Base-by-base conservation (phyloP, 169 alveolate species). In the Cyclospora cayetanensis region DNA sequence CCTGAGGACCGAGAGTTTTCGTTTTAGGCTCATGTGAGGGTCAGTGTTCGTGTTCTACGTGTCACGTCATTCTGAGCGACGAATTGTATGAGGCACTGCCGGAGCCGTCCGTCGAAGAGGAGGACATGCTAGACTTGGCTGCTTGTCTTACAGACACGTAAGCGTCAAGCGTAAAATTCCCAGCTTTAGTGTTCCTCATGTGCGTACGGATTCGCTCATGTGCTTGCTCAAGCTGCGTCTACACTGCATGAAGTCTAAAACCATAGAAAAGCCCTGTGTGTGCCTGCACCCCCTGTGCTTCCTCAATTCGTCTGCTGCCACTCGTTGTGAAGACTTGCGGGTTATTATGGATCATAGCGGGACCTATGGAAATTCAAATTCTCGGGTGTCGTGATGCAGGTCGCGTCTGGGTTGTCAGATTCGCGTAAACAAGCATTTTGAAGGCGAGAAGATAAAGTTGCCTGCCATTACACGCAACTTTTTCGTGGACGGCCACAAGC, bases 61-160 rank as follows among this genome's bases (percentile, higher is more conserved):
- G 99, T 91, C 99, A 98, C 94, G 99, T 98, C 3, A 97, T 98
- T 37, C 93, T 98, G 82, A 98, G 97, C 60, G 96, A 97, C 91
- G 95, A 97, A 53, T 87, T 97, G 35, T 98, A 97, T 93, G 98
- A 98, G 50, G 91, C 95, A 46, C 90, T 97, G 37, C 97, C 96
- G 34, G 97, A 96, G 29, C 98, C 99, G 2, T 80, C 94, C 15
- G 99, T 96, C 60, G 97, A 96, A 50, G 99, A 98, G 79, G 97
- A 98, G 77, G 99, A 98, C 91, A 95, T 98, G 96, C 93, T 98
- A 29, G 99, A 98, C 94, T 91, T 98, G 92, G 99, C 99, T 4
- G 99, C 98, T 72, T 98, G 99, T 85, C 97, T 98, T 46, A 97
- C 99, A 9, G 97, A 95, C 53, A 98, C 99, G 97, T 96, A 83